Evolutionary conservation across 768 basidiomycete species (phyloP).

Genomic region (Rhodotorula toruloides): DNA sequence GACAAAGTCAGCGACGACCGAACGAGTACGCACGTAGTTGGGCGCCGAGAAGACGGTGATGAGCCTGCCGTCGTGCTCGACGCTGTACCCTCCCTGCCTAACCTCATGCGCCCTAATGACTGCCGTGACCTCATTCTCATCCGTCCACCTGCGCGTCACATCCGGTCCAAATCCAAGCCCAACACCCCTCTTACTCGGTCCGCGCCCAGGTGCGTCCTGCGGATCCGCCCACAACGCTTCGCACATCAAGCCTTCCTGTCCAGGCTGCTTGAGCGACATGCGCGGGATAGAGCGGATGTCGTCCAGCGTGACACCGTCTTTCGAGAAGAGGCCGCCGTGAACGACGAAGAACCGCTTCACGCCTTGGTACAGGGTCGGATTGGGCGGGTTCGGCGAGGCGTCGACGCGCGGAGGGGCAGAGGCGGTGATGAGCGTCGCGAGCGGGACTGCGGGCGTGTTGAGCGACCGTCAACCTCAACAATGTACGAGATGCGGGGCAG

Average conservation of each 20-base stretch:
- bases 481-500: neutral
- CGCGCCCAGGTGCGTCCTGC: conserved; percentile 77
- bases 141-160: conserved; percentile 39
- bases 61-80: conserved; percentile 91
- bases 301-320: conserved; percentile 87
- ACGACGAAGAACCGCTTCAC: conserved; percentile 86
- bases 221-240: conserved; percentile 65
- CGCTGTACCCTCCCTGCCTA: conserved; percentile 81
- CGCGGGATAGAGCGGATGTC: conserved; percentile 84
- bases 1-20: neutral
- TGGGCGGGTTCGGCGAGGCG: conserved; percentile 47
- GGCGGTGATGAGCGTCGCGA: conserved; percentile 77
- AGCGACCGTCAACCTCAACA: neutral
- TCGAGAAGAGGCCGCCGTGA: conserved; percentile 89
- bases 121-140: conserved; percentile 51
- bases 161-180: conserved; percentile 87
- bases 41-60: conserved; percentile 95
- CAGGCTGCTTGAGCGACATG: conserved; percentile 75
- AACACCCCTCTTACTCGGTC: conserved; percentile 95
- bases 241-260: conserved; percentile 88
- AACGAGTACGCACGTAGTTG: conserved; percentile 60
- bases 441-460: conserved; percentile 61
- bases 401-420: conserved; percentile 56
- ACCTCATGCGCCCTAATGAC: conserved; percentile 96
- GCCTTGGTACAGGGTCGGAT: conserved; percentile 75